Conservation (phyloP, 2,329 filamentous ascomycete genomes). For the Fonsecaea monophora region DNA sequence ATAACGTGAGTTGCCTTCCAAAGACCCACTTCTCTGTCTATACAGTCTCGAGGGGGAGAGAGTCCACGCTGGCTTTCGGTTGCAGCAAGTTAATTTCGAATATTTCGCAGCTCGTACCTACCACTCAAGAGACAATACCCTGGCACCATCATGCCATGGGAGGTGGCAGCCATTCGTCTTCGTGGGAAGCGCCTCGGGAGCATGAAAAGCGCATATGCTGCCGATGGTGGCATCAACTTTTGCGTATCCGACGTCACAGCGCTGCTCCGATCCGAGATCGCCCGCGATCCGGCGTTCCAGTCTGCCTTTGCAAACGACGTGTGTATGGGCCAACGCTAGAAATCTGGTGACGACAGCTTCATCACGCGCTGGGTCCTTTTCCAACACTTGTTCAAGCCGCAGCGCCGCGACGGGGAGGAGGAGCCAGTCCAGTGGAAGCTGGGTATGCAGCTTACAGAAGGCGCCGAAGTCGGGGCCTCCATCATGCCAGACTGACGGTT, state of each 20-base stretch:
- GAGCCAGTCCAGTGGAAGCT: constrained; percentile 3
- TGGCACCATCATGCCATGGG: constrained; percentile 11
- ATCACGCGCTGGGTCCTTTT: constrained; percentile 21
- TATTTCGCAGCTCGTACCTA: constrained; percentile 12
- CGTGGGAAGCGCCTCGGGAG: constrained; percentile 16
- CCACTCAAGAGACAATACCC: constrained; percentile 3
- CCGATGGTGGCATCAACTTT: constrained; percentile 20
- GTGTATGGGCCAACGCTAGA: constrained; percentile 18
- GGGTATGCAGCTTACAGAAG: constrained; percentile 15
- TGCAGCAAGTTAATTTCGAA: background rate
- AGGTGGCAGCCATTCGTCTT: constrained; percentile 21
- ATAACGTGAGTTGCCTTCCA: constrained; percentile 3
- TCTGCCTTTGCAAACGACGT: constrained; percentile 12
- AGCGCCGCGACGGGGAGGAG: background rate
- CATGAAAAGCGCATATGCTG: constrained; percentile 19
- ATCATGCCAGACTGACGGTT: constrained; percentile 22
- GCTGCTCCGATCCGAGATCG: constrained; percentile 14
- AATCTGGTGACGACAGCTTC: constrained; percentile 18
- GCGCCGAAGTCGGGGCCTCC: constrained; percentile 14
- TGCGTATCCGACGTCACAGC: constrained; percentile 17
- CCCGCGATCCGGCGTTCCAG: constrained; percentile 9
- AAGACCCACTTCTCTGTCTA: background rate
- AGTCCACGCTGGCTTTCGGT: background rate
- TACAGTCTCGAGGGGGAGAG: background rate
- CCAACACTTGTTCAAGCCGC: constrained; percentile 5